Evolutionary conservation across 441 rosid species (phyloP).

Genomic region (Corymbia citriodora): DNA sequence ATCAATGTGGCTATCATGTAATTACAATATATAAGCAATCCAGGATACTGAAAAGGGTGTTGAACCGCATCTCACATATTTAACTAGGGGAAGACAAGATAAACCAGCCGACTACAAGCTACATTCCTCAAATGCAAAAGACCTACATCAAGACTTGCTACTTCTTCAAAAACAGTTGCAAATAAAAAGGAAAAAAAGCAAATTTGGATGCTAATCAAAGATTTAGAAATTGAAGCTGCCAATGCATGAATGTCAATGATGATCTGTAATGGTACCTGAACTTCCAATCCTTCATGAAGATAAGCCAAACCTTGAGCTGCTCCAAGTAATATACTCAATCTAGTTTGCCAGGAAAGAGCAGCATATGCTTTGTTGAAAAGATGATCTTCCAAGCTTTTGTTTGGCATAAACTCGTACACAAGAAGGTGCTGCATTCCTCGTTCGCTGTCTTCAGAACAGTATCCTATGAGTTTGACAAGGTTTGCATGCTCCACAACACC

Average conservation of each 20-base stretch:
- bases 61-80: not conserved
- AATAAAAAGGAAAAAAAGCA: not conserved
- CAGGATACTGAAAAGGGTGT: not conserved
- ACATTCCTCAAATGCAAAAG: not conserved
- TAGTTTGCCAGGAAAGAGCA: slow-evolving; percentile 61
- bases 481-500: slow-evolving; percentile 56
- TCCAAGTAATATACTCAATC: slow-evolving; percentile 64
- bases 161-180: not conserved
- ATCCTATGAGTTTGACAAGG: slow-evolving; percentile 70
- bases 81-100: not conserved
- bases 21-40: not conserved
- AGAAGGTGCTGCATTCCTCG: slow-evolving; percentile 70
- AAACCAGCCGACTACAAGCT: not conserved
- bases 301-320: slow-evolving; percentile 62
- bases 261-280: slow-evolving; percentile 35
- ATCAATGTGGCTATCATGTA: not conserved
- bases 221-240: not conserved
- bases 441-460: slow-evolving; percentile 67
- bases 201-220: not conserved
- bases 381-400: slow-evolving; percentile 76
- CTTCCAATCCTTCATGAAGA: slow-evolving; percentile 65
- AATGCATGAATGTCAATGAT: not conserved
- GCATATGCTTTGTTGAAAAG: slow-evolving; percentile 43
- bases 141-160: not conserved
- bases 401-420: slow-evolving; percentile 78